Evolutionary conservation across 2,329 filamentous ascomycete species (phyloP).

Genomic region (Magnaporthiopsis rhizophila): DNA sequence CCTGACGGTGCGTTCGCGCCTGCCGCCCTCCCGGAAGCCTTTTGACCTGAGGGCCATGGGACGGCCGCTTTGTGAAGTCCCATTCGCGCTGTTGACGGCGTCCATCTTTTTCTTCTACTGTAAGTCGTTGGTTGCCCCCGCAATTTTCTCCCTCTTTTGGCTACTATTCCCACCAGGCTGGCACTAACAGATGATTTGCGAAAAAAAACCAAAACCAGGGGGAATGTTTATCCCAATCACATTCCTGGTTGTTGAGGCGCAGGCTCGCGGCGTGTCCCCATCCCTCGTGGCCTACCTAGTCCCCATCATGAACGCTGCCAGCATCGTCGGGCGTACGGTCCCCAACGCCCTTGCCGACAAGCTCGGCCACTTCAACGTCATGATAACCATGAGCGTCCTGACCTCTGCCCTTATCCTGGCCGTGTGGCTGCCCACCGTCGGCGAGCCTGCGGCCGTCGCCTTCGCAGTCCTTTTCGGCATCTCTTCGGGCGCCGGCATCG

Average conservation of each 20-base stretch:
- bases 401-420: constrained; percentile 29
- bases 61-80: not conserved
- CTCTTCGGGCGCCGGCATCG: constrained; percentile 32
- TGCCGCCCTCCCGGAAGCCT: constrained; percentile 6
- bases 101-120: no score
- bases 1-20: constrained; percentile 15
- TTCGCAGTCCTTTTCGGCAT: constrained; percentile 35
- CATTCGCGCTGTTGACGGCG: no score
- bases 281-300: constrained; percentile 18
- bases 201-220: no score
- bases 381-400: constrained; percentile 36
- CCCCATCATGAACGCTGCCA: constrained; percentile 20
- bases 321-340: constrained; percentile 26
- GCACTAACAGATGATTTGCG: no score
- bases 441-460: constrained; percentile 23
- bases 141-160: constrained; percentile 18
- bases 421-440: constrained; percentile 33
- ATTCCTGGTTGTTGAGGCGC: constrained; percentile 17
- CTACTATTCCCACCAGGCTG: not conserved
- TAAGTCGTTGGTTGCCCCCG: constrained; percentile 13
- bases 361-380: constrained; percentile 31
- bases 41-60: not conserved
- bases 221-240: constrained; percentile 18
- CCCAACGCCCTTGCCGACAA: constrained; percentile 23
- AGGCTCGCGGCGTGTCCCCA: constrained; percentile 13